Evolutionary conservation across 1,139 yeast genomes (phyloP), one percentile per base, ranked within the genome.

Genomic region (Candida buenavistaensis): DNA sequence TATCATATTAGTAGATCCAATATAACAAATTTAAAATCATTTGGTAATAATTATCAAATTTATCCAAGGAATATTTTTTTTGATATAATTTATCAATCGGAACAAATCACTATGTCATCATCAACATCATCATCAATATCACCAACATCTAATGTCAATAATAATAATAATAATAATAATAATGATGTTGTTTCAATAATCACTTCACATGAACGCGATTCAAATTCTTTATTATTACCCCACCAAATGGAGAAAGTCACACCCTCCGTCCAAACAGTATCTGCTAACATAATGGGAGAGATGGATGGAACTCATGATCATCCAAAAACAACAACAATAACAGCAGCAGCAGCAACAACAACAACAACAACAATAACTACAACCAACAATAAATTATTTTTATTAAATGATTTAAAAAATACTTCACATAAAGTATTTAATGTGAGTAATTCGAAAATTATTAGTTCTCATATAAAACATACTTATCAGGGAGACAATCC

Each of bases 401-500:
- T 35, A 37, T 16, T 31, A 4, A 33, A 33, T 27, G 36, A 40
- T 31, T 26, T 40, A 14, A n/a, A n/a, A n/a, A 25, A 29, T 6
- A 22, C 39, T 10, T 48, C 52, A 5, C 69, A 64, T 39, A 55
- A 53, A 33, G 65, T 68, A 1, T 63, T 65, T 40, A 61, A 63
- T 29, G 57, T 65, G 5, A 59, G 52, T 38, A 52, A 56, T 34
- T 59, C 62, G 7, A 62, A 59, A 36, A 60, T 69, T 13, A 62
- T 68, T 9, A 64, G 72, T 2, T 59, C 70, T 4, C 59, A 54
- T 28, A 48, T 69, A 26, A 60, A 58, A 29, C 80, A 81, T 49
- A 80, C 83, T 43, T 86, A 84, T 50, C 64, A 61, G 1, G 96
- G 96, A 0, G 58, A 64, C 26, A 83, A 84, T 46, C 82, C 82